Percentiles rank a stretch among this genome's conserved stretches.
phyloP scores from a whole-genome alignment of 805 yeast genomes.

The Starmerella powellii region DNA sequence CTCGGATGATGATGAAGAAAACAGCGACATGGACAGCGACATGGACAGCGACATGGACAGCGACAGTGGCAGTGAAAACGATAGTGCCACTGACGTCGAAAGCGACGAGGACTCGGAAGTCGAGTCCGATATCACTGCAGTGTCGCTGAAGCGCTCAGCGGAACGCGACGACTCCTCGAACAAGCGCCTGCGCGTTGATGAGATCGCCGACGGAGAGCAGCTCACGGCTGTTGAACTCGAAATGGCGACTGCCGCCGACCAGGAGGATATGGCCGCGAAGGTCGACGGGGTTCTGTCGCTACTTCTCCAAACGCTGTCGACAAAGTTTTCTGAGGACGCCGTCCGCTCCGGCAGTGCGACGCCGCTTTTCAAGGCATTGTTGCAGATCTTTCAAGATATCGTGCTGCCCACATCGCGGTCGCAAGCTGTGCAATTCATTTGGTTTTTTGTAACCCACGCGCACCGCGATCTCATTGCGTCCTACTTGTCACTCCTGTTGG shows the following conservation, averaged over 20 bases:
- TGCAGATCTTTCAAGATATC: constrained; percentile 67
- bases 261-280: constrained; percentile 47
- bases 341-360: constrained; percentile 54
- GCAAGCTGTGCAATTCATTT: constrained; percentile 68
- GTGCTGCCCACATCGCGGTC: constrained; percentile 88
- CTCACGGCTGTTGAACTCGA: constrained; percentile 28
- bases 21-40: constrained; percentile 19
- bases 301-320: constrained; percentile 41
- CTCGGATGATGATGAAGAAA: constrained; percentile 26
- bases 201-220: constrained; percentile 28
- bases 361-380: constrained; percentile 55
- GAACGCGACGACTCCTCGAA: constrained; percentile 21
- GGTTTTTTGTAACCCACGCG: constrained; percentile 71
- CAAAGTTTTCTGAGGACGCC: constrained; percentile 39
- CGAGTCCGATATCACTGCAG: neutral
- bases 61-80: constrained; percentile 7
- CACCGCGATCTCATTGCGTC: constrained; percentile 77
- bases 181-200: constrained; percentile 20
- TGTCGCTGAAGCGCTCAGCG: constrained; percentile 23
- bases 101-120: neutral
- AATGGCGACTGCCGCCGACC: constrained; percentile 33
- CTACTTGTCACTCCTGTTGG: constrained; percentile 67
- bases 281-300: constrained; percentile 56
- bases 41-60: constrained; percentile 12
- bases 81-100: constrained; percentile 24